Percentiles rank a stretch among this genome's conserved stretches.
Conservation (phyloP, 805 yeast genomes). For the Tetrapisispora taiwanensis region DNA sequence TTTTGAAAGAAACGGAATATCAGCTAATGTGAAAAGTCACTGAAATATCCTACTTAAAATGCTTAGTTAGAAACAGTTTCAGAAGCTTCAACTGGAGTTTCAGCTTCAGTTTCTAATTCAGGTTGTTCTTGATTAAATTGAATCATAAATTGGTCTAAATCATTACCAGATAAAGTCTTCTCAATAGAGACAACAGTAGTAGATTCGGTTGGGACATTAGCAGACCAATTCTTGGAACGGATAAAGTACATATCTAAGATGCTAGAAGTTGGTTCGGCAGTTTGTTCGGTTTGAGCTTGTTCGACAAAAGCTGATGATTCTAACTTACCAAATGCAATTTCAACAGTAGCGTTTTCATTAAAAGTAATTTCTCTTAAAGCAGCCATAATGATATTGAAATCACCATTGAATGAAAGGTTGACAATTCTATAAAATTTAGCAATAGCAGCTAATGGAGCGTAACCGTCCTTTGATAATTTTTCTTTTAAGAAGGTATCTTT, state of each 20-base stretch:
- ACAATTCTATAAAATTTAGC: conserved; percentile 29
- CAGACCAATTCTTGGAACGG: conserved; percentile 24
- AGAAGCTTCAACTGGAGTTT: conserved; percentile 16
- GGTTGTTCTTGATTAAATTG: not conserved
- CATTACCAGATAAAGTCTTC: conserved; percentile 14
- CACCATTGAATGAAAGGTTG: conserved; percentile 43
- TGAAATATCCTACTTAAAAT: not conserved
- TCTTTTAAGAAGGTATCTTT: conserved; percentile 76
- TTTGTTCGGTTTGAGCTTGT: not conserved
- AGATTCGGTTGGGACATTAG: conserved; percentile 15
- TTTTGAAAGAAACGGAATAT: no score
- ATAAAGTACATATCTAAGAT: conserved; percentile 19
- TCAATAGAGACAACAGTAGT: conserved; percentile 12
- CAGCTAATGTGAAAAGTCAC: not conserved
- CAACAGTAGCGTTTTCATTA: conserved; percentile 23
- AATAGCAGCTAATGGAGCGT: conserved; percentile 22
- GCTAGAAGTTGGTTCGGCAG: conserved; percentile 3
- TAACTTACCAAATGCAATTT: conserved; percentile 17
- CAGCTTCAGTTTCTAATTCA: not conserved
- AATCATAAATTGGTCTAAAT: conserved; percentile 15
- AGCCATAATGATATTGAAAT: conserved; percentile 19
- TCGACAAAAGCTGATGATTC: conserved; percentile 3
- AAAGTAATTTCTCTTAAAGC: conserved; percentile 27
- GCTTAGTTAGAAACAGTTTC: not conserved
- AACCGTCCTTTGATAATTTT: conserved; percentile 41